Conservation (phyloP, 257 asterid genomes). For the Solanum gracilifrons region DNA sequence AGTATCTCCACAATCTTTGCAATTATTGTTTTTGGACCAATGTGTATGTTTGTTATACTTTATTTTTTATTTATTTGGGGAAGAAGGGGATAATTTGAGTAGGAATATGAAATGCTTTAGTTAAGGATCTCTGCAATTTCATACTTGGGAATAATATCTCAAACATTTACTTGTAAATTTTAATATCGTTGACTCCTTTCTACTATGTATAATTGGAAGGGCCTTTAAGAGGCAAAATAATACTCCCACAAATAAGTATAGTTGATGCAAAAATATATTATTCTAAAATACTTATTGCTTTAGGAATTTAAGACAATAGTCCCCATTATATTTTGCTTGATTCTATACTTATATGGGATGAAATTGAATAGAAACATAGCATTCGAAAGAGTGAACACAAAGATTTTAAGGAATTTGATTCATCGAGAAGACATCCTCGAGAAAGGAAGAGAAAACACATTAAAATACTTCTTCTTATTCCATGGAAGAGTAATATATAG, state of each 20-base stretch:
- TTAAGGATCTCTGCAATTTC: not conserved
- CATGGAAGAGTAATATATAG: too few relatives aligned
- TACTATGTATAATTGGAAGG: not conserved
- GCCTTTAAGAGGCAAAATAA: not conserved
- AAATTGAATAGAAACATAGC: too few relatives aligned
- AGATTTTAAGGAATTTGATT: too few relatives aligned
- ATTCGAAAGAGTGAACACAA: too few relatives aligned
- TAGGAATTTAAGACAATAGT: not conserved
- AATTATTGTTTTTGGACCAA: not conserved
- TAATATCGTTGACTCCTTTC: not conserved
- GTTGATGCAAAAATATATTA: too few relatives aligned
- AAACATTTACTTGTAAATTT: not conserved
- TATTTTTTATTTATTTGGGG: not conserved
- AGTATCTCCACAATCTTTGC: not conserved
- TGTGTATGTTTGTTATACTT: not conserved
- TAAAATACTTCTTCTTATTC: too few relatives aligned
- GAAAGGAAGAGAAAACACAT: not conserved
- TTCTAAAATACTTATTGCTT: not conserved
- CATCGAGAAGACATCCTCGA: too few relatives aligned
- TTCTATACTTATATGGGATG: too few relatives aligned
- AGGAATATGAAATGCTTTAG: not conserved
- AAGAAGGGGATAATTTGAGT: not conserved
- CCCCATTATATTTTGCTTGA: too few relatives aligned
- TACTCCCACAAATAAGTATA: not conserved
- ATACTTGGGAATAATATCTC: not conserved